A percentile compares a stretch with the other conserved stretches of the same genome.
These are phyloP conservation scores for Ilyonectria robusta DNA, from an alignment of 2,329 filamentous ascomycete species.

Conservation along the genomic window DNA sequence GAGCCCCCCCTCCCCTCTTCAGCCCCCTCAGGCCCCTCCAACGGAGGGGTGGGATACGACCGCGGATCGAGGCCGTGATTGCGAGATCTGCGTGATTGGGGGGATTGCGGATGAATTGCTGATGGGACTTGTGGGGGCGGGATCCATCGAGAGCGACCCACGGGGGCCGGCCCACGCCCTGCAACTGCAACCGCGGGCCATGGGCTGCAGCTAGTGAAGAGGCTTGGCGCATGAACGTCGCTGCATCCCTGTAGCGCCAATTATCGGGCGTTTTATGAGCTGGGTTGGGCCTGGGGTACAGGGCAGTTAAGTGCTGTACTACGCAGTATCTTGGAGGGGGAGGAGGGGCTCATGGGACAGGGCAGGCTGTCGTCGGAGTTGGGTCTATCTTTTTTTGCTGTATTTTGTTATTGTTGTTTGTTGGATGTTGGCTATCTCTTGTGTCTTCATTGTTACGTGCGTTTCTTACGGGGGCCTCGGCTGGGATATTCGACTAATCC, in stretches of 20 bases:
- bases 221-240: slow-evolving; percentile 39
- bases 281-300: not conserved
- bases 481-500: not conserved
- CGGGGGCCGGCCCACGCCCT: slow-evolving; percentile 4
- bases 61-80: slow-evolving; percentile 33
- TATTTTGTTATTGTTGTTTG: not conserved
- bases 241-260: slow-evolving; percentile 26
- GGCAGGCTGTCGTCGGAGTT: not conserved
- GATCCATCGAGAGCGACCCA: slow-evolving; percentile 3
- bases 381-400: not conserved
- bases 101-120: slow-evolving; percentile 17
- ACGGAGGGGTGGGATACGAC: slow-evolving; percentile 17
- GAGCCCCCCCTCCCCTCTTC: slow-evolving; percentile 10
- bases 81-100: slow-evolving; percentile 36
- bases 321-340: not conserved
- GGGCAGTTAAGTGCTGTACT: not conserved
- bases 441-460: not conserved
- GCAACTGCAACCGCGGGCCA: slow-evolving; percentile 17
- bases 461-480: not conserved
- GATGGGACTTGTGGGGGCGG: slow-evolving; percentile 27
- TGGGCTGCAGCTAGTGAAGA: slow-evolving; percentile 32
- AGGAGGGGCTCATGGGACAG: not conserved
- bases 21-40: not conserved
- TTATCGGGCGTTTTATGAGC: slow-evolving; percentile 28
- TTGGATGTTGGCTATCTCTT: not conserved